These are phyloP conservation scores for Cyberlindnera maritima DNA, from an alignment of 805 yeast genomes.

Conservation along the genomic window DNA sequence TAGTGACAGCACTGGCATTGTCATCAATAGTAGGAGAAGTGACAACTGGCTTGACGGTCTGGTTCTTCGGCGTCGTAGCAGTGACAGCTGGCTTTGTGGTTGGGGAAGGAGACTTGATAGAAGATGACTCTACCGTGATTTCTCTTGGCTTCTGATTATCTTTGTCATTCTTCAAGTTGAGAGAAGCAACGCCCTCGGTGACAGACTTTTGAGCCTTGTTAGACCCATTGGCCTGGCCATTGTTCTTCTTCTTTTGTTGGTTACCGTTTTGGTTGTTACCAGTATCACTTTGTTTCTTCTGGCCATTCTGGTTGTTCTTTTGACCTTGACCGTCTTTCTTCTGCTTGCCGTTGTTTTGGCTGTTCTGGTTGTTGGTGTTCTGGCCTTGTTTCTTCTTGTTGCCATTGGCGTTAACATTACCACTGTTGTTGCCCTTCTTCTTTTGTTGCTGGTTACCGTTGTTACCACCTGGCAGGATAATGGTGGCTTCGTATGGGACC, in stretches of 20 bases:
- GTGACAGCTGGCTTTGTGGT: neutral
- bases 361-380: constrained; percentile 6
- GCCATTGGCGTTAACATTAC: constrained; percentile 6
- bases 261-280: neutral
- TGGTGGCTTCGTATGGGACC: constrained; percentile 61
- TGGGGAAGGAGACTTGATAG: neutral
- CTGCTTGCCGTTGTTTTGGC: constrained; percentile 5
- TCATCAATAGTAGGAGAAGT: neutral
- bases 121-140: neutral
- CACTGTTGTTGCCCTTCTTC: constrained; percentile 6
- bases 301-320: constrained; percentile 6
- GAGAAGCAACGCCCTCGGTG: neutral
- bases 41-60: neutral
- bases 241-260: neutral
- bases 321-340: constrained; percentile 3
- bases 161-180: constrained; percentile 1
- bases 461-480: constrained; percentile 33
- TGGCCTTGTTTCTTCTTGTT: constrained; percentile 8
- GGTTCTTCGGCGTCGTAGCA: neutral
- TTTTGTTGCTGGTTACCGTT: constrained; percentile 10
- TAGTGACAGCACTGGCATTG: neutral
- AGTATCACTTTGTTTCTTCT: constrained; percentile 7
- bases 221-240: neutral
- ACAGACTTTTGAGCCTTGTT: neutral
- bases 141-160: neutral